Percentiles rank a stretch among this genome's conserved stretches.
phyloP scores from a whole-genome alignment of 345 rosid species.

The Aquilaria malaccensis region DNA sequence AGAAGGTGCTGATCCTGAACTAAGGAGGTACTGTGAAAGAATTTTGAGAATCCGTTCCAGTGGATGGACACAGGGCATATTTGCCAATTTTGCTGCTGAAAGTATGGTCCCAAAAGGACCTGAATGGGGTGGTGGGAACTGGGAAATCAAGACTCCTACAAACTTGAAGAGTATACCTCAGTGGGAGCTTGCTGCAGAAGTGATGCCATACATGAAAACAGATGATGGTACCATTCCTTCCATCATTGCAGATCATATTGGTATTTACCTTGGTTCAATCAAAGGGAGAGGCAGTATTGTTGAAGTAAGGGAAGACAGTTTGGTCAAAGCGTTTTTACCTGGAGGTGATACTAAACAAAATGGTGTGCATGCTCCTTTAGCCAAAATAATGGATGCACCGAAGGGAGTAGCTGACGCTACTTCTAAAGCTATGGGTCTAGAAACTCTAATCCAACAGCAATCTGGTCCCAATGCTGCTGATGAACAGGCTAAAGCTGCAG shows the following conservation, averaged over 20 bases:
- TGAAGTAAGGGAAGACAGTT: constrained; percentile 76
- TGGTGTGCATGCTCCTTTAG: constrained; percentile 34
- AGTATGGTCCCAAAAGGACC: constrained; percentile 98
- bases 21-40: constrained; percentile 89
- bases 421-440: constrained; percentile 64
- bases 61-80: constrained; percentile 99
- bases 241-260: constrained; percentile 77
- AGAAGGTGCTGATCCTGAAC: constrained; percentile 75
- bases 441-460: constrained; percentile 47
- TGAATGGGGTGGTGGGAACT: constrained; percentile 99
- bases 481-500: constrained; percentile 94
- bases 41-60: constrained; percentile 87
- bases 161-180: constrained; percentile 77
- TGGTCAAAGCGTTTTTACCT: constrained; percentile 59
- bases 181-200: constrained; percentile 97
- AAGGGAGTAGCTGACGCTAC: constrained; percentile 40
- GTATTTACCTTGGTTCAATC: constrained; percentile 88
- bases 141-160: constrained; percentile 95
- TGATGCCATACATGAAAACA: constrained; percentile 96
- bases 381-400: constrained; percentile 36
- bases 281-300: constrained; percentile 91
- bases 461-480: constrained; percentile 43
- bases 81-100: constrained; percentile 99
- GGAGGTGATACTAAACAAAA: constrained; percentile 37
- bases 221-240: constrained; percentile 94